phyloP scores from a whole-genome alignment of 352 stramenopile genomes.

The Globisporangium okanoganense region DNA sequence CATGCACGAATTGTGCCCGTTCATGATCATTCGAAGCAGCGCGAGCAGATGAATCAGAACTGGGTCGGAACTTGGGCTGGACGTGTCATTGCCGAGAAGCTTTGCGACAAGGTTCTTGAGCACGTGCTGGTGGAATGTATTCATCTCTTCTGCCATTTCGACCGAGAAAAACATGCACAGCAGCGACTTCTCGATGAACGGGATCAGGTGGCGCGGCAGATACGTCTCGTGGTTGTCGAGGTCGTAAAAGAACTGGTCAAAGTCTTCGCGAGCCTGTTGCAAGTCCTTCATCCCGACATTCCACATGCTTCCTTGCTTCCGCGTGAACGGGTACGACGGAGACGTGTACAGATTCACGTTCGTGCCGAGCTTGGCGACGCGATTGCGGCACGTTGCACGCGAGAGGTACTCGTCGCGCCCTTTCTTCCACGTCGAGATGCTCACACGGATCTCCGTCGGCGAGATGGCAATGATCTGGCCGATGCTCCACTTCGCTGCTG shows the following conservation, averaged over 20 bases:
- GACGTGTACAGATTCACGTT: slow-evolving; percentile 79
- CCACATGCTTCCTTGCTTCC: slow-evolving; percentile 72
- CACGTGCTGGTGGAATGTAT: slow-evolving; percentile 74
- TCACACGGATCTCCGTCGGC: slow-evolving; percentile 60
- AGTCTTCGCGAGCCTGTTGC: slow-evolving; percentile 53
- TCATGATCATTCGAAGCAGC: slow-evolving; percentile 72
- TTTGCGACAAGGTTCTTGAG: slow-evolving; percentile 73
- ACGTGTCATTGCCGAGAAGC: slow-evolving; percentile 45
- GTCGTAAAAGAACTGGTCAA: slow-evolving; percentile 74
- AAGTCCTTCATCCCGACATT: slow-evolving; percentile 62
- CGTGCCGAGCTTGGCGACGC: slow-evolving; percentile 63
- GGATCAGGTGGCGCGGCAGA: slow-evolving; percentile 47
- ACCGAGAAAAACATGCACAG: slow-evolving; percentile 61
- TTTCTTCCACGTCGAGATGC: slow-evolving; percentile 65
- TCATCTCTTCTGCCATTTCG: slow-evolving; percentile 75
- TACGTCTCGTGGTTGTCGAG: slow-evolving; percentile 44
- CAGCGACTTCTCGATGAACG: slow-evolving; percentile 73
- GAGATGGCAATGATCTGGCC: slow-evolving; percentile 70
- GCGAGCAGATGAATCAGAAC: slow-evolving; percentile 50
- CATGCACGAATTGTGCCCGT: slow-evolving; percentile 70
- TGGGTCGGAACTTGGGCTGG: slow-evolving; percentile 6
- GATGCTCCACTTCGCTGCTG: slow-evolving; percentile 72
- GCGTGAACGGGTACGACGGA: slow-evolving; percentile 70
- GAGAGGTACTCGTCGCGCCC: slow-evolving; percentile 72
- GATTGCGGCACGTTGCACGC: slow-evolving; percentile 48